Conservation (phyloP, 1,139 yeast genomes). For the Entelexis paramagnoliae region DNA sequence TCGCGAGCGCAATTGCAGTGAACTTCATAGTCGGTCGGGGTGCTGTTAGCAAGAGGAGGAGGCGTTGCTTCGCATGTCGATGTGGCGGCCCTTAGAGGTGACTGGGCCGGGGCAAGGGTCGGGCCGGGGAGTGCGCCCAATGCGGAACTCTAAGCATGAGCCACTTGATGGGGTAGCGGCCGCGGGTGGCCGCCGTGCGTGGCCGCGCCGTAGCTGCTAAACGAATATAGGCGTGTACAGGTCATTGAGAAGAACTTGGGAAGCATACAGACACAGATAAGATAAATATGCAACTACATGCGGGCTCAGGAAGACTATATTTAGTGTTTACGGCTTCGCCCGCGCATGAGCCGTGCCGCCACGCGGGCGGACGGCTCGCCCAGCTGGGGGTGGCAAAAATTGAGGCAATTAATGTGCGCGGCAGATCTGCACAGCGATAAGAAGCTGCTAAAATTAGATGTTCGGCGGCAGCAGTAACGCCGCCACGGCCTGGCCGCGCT, state of each 20-base stretch:
- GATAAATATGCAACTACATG: too few species aligned
- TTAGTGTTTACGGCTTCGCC: too few species aligned
- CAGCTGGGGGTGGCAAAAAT: too few species aligned
- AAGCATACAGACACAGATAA: too few species aligned
- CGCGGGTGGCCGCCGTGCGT: not conserved
- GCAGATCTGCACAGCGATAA: too few species aligned
- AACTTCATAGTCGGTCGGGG: not conserved
- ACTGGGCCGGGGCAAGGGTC: not conserved
- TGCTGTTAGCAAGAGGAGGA: not conserved
- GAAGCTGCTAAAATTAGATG: slow-evolving; percentile 30
- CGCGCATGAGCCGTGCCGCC: too few species aligned
- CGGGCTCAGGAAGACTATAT: too few species aligned
- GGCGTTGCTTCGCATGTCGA: not conserved
- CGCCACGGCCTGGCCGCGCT: slow-evolving; percentile 60
- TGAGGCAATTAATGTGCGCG: too few species aligned
- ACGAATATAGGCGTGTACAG: not conserved
- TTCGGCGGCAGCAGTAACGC: slow-evolving; percentile 66
- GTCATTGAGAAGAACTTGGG: too few species aligned
- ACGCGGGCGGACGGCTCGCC: too few species aligned
- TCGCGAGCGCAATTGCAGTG: slow-evolving; percentile 39
- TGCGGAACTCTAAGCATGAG: slow-evolving; percentile 1
- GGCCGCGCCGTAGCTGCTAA: not conserved
- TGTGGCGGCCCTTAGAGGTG: slow-evolving; percentile 5
- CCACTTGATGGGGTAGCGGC: not conserved
- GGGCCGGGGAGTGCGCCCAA: not conserved